These are phyloP conservation scores for Metschnikowia proteae DNA, from an alignment of 805 yeast species.

Conservation along the genomic window DNA sequence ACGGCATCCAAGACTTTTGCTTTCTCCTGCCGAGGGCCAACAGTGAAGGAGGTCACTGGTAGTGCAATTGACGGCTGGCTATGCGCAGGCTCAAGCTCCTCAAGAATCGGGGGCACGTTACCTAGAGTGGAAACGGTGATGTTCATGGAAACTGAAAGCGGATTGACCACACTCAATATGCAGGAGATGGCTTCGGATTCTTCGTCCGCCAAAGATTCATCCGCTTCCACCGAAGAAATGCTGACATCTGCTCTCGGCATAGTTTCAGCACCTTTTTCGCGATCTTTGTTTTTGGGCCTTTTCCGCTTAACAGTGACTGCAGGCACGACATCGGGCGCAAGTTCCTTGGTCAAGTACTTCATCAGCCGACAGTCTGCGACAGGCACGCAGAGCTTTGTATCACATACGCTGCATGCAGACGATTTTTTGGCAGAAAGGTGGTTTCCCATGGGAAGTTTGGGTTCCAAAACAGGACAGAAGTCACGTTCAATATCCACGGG, in stretches of 20 bases:
- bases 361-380: constrained; percentile 24
- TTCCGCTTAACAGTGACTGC: constrained; percentile 19
- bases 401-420: constrained; percentile 29
- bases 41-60: constrained; percentile 23
- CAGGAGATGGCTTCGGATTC: constrained; percentile 10
- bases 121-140: constrained; percentile 25
- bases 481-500: constrained; percentile 11
- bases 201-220: neutral
- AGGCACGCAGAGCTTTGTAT: constrained; percentile 25
- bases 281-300: neutral
- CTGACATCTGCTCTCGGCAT: neutral
- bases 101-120: constrained; percentile 15
- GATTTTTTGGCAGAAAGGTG: constrained; percentile 25
- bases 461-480: neutral
- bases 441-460: constrained; percentile 23
- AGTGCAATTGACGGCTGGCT: constrained; percentile 11
- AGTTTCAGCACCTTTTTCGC: neutral
- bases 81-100: neutral
- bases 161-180: constrained; percentile 31
- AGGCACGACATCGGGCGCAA: constrained; percentile 36
- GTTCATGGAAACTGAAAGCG: constrained; percentile 21
- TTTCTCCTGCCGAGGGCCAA: constrained; percentile 20
- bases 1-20: constrained; percentile 27
- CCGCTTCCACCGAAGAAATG: neutral
- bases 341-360: constrained; percentile 29